Conservation (phyloP, 495 filamentous ascomycete species). For the Lasiosphaeria ovina region DNA sequence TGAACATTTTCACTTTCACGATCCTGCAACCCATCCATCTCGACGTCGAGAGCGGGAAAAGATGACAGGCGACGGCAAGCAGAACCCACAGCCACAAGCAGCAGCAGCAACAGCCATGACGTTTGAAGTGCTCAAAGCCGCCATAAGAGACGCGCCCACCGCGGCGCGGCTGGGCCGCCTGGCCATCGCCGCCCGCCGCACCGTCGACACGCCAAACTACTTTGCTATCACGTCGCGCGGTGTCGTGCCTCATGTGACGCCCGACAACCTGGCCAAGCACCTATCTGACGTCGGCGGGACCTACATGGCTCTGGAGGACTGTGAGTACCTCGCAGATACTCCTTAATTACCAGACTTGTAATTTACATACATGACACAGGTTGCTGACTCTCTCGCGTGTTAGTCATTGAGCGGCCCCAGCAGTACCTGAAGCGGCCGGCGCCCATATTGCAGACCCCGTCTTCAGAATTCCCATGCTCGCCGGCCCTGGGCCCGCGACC, state of each 20-base stretch:
- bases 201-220: conserved; percentile 77
- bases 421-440: conserved; percentile 40
- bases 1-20: too few relatives aligned
- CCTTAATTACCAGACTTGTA: conserved; percentile 13
- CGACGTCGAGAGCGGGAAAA: neutral
- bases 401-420: conserved; percentile 74
- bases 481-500: conserved; percentile 30
- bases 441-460: conserved; percentile 41
- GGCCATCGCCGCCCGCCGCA: conserved; percentile 53
- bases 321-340: conserved; percentile 57
- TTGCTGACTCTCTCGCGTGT: conserved; percentile 7
- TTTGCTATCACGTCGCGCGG: conserved; percentile 78
- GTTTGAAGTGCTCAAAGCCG: conserved; percentile 42
- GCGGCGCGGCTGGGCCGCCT: conserved; percentile 62
- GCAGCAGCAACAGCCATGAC: conserved; percentile 26
- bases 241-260: conserved; percentile 79
- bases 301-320: conserved; percentile 89
- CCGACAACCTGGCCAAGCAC: conserved; percentile 71
- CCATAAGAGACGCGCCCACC: conserved; percentile 28
- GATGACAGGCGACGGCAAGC: neutral
- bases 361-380: conserved; percentile 29
- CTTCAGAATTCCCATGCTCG: neutral
- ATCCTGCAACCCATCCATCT: too few relatives aligned
- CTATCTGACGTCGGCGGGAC: conserved; percentile 59
- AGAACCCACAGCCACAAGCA: neutral